A percentile compares a stretch with the other conserved stretches of the same genome.
Evolutionary conservation across 73 alveolate genomes (phyloP).

Genomic region (Paramecium octaurelia): DNA sequence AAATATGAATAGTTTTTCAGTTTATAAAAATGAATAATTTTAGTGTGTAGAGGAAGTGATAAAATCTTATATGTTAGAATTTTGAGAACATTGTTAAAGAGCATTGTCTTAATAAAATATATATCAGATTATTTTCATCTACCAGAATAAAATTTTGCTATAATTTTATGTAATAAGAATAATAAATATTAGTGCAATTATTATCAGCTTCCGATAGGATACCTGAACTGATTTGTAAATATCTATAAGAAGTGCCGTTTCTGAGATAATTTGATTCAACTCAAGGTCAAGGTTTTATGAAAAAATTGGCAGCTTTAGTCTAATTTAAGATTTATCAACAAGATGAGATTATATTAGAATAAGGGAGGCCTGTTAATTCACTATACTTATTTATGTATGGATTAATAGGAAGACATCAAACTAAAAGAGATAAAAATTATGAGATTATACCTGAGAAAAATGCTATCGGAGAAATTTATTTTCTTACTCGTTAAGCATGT

Average conservation of each 20-base stretch:
- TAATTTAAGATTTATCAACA: neutral
- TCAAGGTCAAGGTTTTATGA: neutral
- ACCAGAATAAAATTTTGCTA: neutral
- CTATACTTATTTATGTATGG: neutral
- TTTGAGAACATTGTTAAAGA: neutral
- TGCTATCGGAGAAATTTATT: neutral
- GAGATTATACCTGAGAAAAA: neutral
- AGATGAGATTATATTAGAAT: neutral
- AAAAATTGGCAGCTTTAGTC: neutral
- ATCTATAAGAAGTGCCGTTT: neutral
- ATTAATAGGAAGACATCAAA: neutral
- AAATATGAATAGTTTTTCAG: neutral
- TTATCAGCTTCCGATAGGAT: neutral
- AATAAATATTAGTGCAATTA: neutral
- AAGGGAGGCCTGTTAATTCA: neutral
- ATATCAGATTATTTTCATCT: neutral
- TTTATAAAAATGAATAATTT: neutral
- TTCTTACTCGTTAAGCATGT: neutral
- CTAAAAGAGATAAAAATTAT: neutral
- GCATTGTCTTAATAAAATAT: neutral
- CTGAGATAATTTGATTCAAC: neutral
- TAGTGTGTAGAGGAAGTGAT: no score
- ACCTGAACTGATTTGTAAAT: conserved; percentile 6
- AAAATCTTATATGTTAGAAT: no score
- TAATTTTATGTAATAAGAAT: neutral